phyloP scores from a whole-genome alignment of 2,329 filamentous ascomycete species.

The Aspergillus fructus region DNA sequence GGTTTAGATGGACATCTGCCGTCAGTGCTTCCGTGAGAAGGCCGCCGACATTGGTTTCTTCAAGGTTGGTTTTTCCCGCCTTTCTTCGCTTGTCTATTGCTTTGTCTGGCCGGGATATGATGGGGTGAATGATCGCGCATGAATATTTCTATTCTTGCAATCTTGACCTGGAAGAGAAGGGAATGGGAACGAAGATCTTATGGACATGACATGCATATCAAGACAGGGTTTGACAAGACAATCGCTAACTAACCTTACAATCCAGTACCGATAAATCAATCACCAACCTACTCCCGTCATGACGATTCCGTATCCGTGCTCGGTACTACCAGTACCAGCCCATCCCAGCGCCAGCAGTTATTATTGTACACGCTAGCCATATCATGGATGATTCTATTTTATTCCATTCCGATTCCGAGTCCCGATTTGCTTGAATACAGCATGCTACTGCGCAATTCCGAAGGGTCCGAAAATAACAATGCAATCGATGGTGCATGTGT shows the following conservation, averaged over 20 bases:
- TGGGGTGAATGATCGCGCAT: no score
- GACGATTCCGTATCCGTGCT: slow-evolving; percentile 31
- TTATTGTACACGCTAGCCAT: not conserved
- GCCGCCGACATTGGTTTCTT: slow-evolving; percentile 66
- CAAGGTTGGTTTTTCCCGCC: slow-evolving; percentile 55
- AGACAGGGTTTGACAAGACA: not conserved
- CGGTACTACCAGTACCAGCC: not conserved
- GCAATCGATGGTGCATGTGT: not conserved
- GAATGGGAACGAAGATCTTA: not conserved
- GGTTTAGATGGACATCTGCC: slow-evolving; percentile 56
- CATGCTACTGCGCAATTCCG: not conserved
- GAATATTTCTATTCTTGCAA: no score
- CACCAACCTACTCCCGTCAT: slow-evolving; percentile 30
- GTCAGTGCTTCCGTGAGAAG: slow-evolving; percentile 70
- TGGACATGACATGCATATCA: not conserved
- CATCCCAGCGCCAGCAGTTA: not conserved
- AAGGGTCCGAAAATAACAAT: slow-evolving; percentile 28
- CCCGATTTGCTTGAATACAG: not conserved
- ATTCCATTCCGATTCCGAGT: slow-evolving; percentile 23
- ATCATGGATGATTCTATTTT: slow-evolving; percentile 13
- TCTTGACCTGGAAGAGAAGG: not conserved
- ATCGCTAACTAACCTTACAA: slow-evolving; percentile 16
- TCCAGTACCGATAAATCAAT: slow-evolving; percentile 37
- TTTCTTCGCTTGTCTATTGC: no score
- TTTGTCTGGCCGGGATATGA: no score